Percentiles rank a stretch among this genome's conserved stretches.
phyloP scores from a whole-genome alignment of 805 yeast genomes.

The Myxozyma nipponensis region DNA sequence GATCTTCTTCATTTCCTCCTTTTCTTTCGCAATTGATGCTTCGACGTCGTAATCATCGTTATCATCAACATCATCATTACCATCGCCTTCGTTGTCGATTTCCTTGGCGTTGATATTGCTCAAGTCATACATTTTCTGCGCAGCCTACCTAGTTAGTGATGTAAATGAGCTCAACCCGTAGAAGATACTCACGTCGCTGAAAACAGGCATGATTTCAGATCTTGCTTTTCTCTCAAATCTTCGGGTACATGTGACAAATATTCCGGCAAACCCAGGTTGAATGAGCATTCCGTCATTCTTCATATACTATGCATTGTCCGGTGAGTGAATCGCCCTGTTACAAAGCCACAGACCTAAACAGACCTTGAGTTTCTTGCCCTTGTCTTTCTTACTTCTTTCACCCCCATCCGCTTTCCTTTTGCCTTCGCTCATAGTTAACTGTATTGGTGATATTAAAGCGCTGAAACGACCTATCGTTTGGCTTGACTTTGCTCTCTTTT shows the following conservation, averaged over 20 bases:
- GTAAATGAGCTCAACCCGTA: background rate
- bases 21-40: slow-evolving; percentile 27
- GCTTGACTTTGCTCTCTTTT: too few species aligned
- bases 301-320: slow-evolving; percentile 12
- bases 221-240: slow-evolving; percentile 73
- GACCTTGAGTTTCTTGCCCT: slow-evolving; percentile 1
- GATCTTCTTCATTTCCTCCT: slow-evolving; percentile 54
- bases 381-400: background rate
- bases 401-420: background rate
- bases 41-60: slow-evolving; percentile 28
- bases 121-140: slow-evolving; percentile 25
- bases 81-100: slow-evolving; percentile 40
- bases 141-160: slow-evolving; percentile 8
- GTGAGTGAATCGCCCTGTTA: background rate
- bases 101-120: slow-evolving; percentile 35
- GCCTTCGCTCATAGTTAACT: background rate
- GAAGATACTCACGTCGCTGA: slow-evolving; percentile 47
- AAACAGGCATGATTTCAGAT: slow-evolving; percentile 61
- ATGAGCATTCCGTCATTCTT: slow-evolving; percentile 18
- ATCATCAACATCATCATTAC: slow-evolving; percentile 31
- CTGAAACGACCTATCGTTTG: too few species aligned
- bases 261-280: slow-evolving; percentile 63
- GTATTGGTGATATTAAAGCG: too few species aligned
- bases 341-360: too few species aligned
- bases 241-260: slow-evolving; percentile 84